Evolutionary conservation across 495 filamentous ascomycete species (phyloP).

Genomic region (Rhypophila decipiens): DNA sequence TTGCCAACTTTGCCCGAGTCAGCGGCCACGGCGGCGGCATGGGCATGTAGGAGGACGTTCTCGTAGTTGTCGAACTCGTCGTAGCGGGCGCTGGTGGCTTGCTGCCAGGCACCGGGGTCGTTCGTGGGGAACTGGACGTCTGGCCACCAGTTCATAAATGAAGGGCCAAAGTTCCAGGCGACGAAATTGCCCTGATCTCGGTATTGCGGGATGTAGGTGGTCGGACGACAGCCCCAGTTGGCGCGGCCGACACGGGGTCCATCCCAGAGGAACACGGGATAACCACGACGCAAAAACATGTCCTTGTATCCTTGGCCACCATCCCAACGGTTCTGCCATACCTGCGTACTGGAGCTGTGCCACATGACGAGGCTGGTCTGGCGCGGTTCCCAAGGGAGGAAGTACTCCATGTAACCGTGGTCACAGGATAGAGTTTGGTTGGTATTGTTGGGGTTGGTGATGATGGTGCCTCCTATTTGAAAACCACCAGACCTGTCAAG

Average conservation of each 20-base stretch:
- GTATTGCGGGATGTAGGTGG: conserved; percentile 30
- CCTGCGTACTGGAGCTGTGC: conserved; percentile 43
- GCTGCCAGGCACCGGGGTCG: conserved; percentile 32
- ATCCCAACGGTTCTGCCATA: conserved; percentile 43
- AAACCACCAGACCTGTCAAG: conserved; percentile 37
- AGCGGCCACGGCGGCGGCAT: conserved; percentile 36
- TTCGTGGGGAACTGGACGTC: conserved; percentile 37
- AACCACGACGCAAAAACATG: conserved; percentile 41
- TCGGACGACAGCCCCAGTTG: conserved; percentile 37
- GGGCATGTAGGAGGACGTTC: conserved; percentile 33
- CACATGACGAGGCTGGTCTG: conserved; percentile 41
- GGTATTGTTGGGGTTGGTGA: conserved; percentile 21
- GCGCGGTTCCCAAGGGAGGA: conserved; percentile 39
- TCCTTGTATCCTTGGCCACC: conserved; percentile 45
- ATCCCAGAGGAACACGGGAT: conserved; percentile 45
- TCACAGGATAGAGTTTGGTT: conserved; percentile 39
- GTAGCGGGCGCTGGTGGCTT: conserved; percentile 37
- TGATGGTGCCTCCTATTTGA: conserved; percentile 27
- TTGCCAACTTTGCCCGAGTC: conserved; percentile 39
- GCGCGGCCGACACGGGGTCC: conserved; percentile 40
- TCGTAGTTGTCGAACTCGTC: conserved; percentile 35
- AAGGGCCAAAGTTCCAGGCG: conserved; percentile 41
- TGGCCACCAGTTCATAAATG: conserved; percentile 33
- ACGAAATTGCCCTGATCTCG: conserved; percentile 37
- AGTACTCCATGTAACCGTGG: conserved; percentile 47